phyloP scores from a whole-genome alignment of 1,139 yeast genomes.

The Geotrichum aggregatum region DNA sequence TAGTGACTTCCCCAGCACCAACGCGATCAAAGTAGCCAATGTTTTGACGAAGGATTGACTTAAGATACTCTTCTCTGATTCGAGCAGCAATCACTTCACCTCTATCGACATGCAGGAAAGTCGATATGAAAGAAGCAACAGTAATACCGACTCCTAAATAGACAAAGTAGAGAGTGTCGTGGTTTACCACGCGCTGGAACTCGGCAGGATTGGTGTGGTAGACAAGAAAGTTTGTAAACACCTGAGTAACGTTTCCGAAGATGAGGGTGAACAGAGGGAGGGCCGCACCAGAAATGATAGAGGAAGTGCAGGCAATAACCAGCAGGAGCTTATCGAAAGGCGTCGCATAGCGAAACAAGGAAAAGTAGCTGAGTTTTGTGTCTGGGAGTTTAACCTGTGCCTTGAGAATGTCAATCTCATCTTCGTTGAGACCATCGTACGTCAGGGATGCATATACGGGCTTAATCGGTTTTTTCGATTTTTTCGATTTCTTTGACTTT shows the following conservation, averaged over 20 bases:
- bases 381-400: constrained; percentile 34
- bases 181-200: constrained; percentile 37
- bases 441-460: constrained; percentile 7
- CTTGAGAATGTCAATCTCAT: constrained; percentile 37
- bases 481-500: not conserved
- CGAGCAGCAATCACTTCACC: constrained; percentile 44
- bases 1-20: constrained; percentile 46
- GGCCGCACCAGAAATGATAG: constrained; percentile 41
- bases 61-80: constrained; percentile 41
- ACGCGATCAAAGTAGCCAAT: constrained; percentile 45
- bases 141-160: constrained; percentile 42
- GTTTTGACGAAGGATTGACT: constrained; percentile 42
- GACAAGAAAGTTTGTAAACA: constrained; percentile 38
- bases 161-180: constrained; percentile 39
- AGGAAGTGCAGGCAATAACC: constrained; percentile 33
- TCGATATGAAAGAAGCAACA: constrained; percentile 35
- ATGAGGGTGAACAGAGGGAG: constrained; percentile 42
- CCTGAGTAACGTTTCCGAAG: constrained; percentile 41
- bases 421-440: constrained; percentile 30
- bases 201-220: constrained; percentile 29
- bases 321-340: constrained; percentile 32
- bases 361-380: constrained; percentile 31
- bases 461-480: constrained; percentile 2
- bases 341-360: constrained; percentile 40
- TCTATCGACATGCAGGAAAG: constrained; percentile 39